These are phyloP conservation scores for Sarcodon aspratus DNA, from an alignment of 768 basidiomycete species.

Conservation along the genomic window DNA sequence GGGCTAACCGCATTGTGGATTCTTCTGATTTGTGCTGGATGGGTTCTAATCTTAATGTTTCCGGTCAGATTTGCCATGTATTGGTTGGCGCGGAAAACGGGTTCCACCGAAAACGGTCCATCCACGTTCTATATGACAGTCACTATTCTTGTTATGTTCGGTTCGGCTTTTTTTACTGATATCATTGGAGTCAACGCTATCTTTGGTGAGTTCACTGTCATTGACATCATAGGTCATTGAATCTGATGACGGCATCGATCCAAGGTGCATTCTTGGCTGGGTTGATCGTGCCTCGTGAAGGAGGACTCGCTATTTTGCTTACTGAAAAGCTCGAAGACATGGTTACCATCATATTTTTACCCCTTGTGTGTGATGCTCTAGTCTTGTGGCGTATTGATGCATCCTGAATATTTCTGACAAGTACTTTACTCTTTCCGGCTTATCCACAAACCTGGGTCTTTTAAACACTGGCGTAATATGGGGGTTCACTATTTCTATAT, in stretches of 20 bases:
- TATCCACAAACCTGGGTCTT: conserved; percentile 81
- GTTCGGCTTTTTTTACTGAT: conserved; percentile 87
- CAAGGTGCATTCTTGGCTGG: conserved; percentile 78
- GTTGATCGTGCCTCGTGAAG: conserved; percentile 76
- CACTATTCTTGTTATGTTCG: conserved; percentile 72
- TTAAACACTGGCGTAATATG: conserved; percentile 81
- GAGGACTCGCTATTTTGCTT: conserved; percentile 76
- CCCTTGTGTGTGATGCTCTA: conserved; percentile 40
- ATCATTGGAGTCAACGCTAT: conserved; percentile 88
- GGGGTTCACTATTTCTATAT: conserved; percentile 80
- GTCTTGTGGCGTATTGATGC: background rate
- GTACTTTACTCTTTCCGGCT: conserved; percentile 90
- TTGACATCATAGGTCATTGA: background rate
- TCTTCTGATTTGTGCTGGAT: conserved; percentile 68
- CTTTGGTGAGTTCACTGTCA: conserved; percentile 42
- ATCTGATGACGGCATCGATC: background rate
- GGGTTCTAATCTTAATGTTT: conserved; percentile 67
- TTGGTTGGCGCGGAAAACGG: conserved; percentile 70
- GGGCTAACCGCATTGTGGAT: conserved; percentile 83
- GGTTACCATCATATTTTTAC: conserved; percentile 82
- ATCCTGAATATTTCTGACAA: conserved; percentile 14
- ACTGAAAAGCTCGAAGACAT: conserved; percentile 97
- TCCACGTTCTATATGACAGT: conserved; percentile 84
- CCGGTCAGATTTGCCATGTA: conserved; percentile 47
- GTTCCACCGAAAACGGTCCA: conserved; percentile 74